Conservation (phyloP, 148 eudicot genomes). For the Persicaria tinctoria region DNA sequence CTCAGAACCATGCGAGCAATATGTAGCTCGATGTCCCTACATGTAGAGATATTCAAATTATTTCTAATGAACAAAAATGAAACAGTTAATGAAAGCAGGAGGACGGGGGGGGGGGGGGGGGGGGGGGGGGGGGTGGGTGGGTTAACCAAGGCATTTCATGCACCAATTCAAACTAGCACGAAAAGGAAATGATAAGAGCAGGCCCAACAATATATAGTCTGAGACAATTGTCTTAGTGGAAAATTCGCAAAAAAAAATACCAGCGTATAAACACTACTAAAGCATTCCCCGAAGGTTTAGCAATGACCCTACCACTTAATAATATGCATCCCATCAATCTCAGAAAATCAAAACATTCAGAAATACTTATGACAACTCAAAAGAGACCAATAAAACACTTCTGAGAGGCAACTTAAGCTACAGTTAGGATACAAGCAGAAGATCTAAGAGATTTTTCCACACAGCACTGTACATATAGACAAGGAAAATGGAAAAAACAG, state of each 20-base stretch:
- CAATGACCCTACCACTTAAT: not conserved
- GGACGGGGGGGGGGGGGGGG: not conserved
- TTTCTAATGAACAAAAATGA: not conserved
- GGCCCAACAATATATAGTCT: not conserved
- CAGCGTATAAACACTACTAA: not conserved
- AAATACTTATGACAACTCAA: not conserved
- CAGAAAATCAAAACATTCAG: not conserved
- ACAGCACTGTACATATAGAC: not conserved
- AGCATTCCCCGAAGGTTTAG: not conserved
- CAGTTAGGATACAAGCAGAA: not conserved
- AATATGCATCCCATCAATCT: no score
- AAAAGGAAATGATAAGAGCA: not conserved
- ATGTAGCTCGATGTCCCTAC: constrained; percentile 13
- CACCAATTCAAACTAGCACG: not conserved
- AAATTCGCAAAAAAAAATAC: not conserved
- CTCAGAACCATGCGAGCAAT: constrained; percentile 25
- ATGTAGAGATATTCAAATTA: not conserved
- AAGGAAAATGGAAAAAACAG: not conserved
- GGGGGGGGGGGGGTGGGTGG: no score
- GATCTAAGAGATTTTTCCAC: not conserved
- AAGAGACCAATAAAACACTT: not conserved
- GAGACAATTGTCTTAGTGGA: not conserved
- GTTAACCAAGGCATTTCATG: not conserved
- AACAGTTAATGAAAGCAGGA: not conserved
- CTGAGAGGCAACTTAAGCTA: not conserved